Conservation (phyloP, 2,329 filamentous ascomycete species). For the Penicillium sp. region DNA sequence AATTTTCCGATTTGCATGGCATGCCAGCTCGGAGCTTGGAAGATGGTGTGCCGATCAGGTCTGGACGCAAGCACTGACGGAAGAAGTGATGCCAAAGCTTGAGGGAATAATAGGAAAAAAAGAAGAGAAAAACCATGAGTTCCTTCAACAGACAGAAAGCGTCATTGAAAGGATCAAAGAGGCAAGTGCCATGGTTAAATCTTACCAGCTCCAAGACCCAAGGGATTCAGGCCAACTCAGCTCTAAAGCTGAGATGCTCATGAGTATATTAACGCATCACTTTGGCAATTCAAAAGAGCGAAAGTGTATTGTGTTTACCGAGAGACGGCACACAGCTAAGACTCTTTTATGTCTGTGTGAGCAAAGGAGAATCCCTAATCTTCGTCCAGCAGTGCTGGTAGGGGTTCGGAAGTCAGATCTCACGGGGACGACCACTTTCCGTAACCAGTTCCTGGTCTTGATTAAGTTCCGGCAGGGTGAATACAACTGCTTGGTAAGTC, state of each 20-base stretch:
- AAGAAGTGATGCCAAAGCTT: constrained; percentile 57
- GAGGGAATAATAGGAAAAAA: constrained; percentile 44
- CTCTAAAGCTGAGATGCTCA: constrained; percentile 63
- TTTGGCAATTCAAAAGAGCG: constrained; percentile 55
- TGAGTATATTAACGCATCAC: constrained; percentile 54
- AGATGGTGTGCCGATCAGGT: constrained; percentile 78
- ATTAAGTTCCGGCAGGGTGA: constrained; percentile 53
- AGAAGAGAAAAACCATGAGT: constrained; percentile 2
- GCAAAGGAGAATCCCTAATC: constrained; percentile 51
- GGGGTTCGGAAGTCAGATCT: constrained; percentile 50
- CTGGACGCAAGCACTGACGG: constrained; percentile 65
- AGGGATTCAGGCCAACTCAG: constrained; percentile 51
- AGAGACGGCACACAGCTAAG: constrained; percentile 69
- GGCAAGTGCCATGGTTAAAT: constrained; percentile 52
- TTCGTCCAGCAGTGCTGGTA: constrained; percentile 60
- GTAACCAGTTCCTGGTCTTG: constrained; percentile 68
- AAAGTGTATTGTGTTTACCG: constrained; percentile 83
- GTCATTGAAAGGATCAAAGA: constrained; percentile 54
- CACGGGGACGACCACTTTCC: constrained; percentile 60
- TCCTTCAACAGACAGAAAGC: constrained; percentile 44
- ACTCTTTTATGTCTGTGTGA: constrained; percentile 64
- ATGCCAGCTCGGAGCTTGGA: constrained; percentile 63
- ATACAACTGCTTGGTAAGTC: constrained; percentile 13
- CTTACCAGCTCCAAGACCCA: constrained; percentile 45
- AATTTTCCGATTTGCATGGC: constrained; percentile 55